These are phyloP conservation scores for Sesbania bispinosa DNA, from an alignment of 306 rosid species.

Conservation along the genomic window DNA sequence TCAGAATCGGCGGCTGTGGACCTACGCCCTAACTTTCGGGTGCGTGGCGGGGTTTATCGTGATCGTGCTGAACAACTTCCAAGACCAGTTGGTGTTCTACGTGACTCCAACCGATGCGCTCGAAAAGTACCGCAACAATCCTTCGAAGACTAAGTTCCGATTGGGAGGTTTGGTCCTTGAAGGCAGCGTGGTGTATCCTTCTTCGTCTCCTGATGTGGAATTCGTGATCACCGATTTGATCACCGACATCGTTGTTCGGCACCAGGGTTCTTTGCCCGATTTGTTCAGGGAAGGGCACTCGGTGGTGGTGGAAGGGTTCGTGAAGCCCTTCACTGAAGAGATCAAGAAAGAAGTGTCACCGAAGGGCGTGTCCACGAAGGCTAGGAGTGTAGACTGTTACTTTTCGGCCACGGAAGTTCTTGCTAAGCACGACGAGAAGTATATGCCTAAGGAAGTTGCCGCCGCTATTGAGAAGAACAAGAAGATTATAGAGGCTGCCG, in stretches of 20 bases:
- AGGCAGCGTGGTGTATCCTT: slow-evolving; percentile 80
- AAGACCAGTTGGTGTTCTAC: slow-evolving; percentile 79
- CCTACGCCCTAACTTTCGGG: slow-evolving; percentile 64
- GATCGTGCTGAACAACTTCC: slow-evolving; percentile 67
- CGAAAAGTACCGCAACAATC: slow-evolving; percentile 51
- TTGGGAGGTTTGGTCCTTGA: slow-evolving; percentile 90
- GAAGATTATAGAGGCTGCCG: slow-evolving; percentile 56
- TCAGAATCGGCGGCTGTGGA: slow-evolving; percentile 86
- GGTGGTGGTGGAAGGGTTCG: slow-evolving; percentile 82
- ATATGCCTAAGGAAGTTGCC: slow-evolving; percentile 85
- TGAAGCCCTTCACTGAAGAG: slow-evolving; percentile 78
- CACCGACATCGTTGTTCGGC: slow-evolving; percentile 80
- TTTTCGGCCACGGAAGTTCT: slow-evolving; percentile 78
- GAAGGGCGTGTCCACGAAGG: slow-evolving; percentile 64
- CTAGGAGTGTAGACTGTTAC: slow-evolving; percentile 61
- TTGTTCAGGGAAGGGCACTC: slow-evolving; percentile 92
- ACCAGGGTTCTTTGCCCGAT: slow-evolving; percentile 76
- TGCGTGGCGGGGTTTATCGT: slow-evolving; percentile 83
- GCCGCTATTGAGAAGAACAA: slow-evolving; percentile 88
- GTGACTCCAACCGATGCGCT: slow-evolving; percentile 80
- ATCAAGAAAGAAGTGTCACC: slow-evolving; percentile 47
- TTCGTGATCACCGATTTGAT: slow-evolving; percentile 83
- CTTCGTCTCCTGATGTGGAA: slow-evolving; percentile 70
- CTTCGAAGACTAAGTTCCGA: slow-evolving; percentile 72
- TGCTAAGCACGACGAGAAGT: slow-evolving; percentile 96